Conservation (phyloP, 1,284 basidiomycete species). For the Pascua sp. region DNA sequence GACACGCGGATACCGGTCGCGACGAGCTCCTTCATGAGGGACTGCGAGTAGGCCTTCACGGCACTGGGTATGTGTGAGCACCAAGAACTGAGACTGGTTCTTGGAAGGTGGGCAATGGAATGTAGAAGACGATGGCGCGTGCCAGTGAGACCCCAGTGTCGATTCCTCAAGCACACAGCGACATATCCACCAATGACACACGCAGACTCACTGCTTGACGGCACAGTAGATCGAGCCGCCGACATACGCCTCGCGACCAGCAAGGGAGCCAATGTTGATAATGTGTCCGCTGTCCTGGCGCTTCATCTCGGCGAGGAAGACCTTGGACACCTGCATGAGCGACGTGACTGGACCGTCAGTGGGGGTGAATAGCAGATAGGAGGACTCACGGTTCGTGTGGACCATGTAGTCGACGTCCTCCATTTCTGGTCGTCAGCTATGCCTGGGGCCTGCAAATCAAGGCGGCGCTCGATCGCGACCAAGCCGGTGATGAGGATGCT, state of each 20-base stretch:
- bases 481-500: too few relatives aligned
- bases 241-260: constrained; percentile 82
- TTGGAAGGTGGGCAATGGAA: constrained; percentile 28
- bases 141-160: too few relatives aligned
- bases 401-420: constrained; percentile 62
- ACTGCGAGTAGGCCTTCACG: constrained; percentile 77
- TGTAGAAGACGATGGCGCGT: too few relatives aligned
- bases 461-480: too few relatives aligned
- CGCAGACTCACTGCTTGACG: constrained; percentile 20
- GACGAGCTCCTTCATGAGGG: constrained; percentile 74
- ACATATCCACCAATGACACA: too few relatives aligned
- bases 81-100: background rate
- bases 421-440: constrained; percentile 2
- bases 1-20: constrained; percentile 83
- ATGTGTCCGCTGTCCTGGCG: constrained; percentile 77
- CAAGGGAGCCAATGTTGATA: constrained; percentile 89
- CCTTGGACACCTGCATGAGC: constrained; percentile 13
- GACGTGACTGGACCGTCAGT: constrained; percentile 3
- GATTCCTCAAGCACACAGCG: background rate
- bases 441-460: too few relatives aligned
- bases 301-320: constrained; percentile 68
- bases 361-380: background rate
- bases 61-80: constrained; percentile 54
- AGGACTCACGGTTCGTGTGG: constrained; percentile 67
- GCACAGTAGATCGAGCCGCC: constrained; percentile 60